Conservation (phyloP, 2,329 filamentous ascomycete species). For the Fusarium sp. region DNA sequence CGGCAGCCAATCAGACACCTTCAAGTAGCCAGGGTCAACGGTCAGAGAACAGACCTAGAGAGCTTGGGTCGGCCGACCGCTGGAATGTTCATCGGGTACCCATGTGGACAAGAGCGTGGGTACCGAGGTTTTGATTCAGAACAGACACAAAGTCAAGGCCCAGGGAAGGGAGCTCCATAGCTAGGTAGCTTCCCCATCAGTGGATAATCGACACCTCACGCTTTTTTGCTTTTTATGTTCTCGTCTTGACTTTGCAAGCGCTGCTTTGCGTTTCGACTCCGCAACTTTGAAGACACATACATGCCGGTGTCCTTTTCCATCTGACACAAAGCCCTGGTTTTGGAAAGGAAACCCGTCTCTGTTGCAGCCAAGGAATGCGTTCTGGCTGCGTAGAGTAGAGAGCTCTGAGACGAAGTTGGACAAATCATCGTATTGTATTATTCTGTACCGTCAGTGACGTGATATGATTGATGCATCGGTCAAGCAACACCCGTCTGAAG, state of each 20-base stretch:
- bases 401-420: not conserved
- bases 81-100: constrained; percentile 40
- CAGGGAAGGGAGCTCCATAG: constrained; percentile 1
- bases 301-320: constrained; percentile 4
- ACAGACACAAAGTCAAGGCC: not conserved
- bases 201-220: constrained; percentile 17
- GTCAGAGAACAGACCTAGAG: constrained; percentile 19
- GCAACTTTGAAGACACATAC: constrained; percentile 12
- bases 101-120: constrained; percentile 30
- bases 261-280: constrained; percentile 14
- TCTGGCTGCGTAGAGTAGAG: constrained; percentile 8
- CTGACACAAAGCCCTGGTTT: constrained; percentile 19
- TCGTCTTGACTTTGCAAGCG: constrained; percentile 17
- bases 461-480: constrained; percentile 6
- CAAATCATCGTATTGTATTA: not conserved
- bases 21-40: constrained; percentile 17
- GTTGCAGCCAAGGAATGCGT: constrained; percentile 30
- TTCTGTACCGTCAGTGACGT: constrained; percentile 1
- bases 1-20: constrained; percentile 31
- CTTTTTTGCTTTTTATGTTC: constrained; percentile 16
- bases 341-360: constrained; percentile 15
- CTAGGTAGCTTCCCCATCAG: constrained; percentile 5
- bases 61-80: constrained; percentile 38
- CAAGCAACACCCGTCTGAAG: not conserved
- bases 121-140: constrained; percentile 22